Base-by-base conservation (phyloP, 2,329 filamentous ascomycete genomes). In the Beauveria bassiana region DNA sequence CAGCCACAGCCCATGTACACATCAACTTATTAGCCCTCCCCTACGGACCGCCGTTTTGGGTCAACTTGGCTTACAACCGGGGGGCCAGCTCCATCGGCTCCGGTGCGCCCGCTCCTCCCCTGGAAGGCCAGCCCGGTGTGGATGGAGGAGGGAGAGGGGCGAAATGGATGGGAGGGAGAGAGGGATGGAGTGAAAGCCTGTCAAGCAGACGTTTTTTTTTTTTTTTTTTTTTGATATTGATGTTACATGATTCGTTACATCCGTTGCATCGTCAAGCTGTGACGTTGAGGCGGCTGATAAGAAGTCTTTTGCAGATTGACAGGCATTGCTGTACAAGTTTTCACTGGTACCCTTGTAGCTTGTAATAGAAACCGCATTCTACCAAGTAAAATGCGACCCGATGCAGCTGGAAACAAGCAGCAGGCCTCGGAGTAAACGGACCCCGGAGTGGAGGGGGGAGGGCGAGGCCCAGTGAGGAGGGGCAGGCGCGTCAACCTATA, bases 401-500 rank as follows among this genome's bases (percentile, higher is more conserved):
- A 34, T 34, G 31, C 31, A 16, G 49, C 49, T n/a, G 34, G 34
- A 50, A 24, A 10, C 45, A 28, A 38, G n/a, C 12, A 42, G 5
- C 14, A 56, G 24, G 8, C 22, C 42, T 57, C 43, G 31, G 55
- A 50, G 55, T 38, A 28, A 42, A 50, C 45, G 28, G 22, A 47
- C 18, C 26, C 46, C 14, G 42, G 28, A 7, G 18, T 16, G 43
- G 28, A 49, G 31, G 54, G 54, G 54, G 54, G 26, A 22, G 9
- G 31, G 2, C 14, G 6, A 22, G 46, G 20, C 38, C 22, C 45
- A 24, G n/a, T 12, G 31, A 52, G 22, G 57, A 49, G 38, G 38
- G 57, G 57, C 47, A 38, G 38, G 38, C n/a, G 52, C 57, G 57
- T 51, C 57, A 59, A 34, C 45, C 57, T 59, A 52, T 52, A 28